phyloP scores from a whole-genome alignment of 352 stramenopile species.

The Globisporangium cystogenes region DNA sequence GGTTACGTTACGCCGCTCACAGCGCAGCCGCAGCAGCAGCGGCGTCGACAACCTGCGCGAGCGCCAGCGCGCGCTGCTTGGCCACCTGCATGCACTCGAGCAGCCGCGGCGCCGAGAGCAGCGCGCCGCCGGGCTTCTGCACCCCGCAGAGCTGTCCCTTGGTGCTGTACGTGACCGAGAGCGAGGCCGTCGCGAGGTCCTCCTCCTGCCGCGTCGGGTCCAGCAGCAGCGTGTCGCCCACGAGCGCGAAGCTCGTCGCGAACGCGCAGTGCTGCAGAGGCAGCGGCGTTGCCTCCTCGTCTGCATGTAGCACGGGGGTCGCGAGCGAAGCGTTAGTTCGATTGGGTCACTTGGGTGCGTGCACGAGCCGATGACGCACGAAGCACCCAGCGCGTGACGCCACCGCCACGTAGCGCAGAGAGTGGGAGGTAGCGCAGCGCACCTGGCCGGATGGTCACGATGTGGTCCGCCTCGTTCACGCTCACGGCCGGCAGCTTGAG shows the following conservation, averaged over 20 bases:
- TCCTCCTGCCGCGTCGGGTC: conserved; percentile 76
- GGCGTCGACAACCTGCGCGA: conserved; percentile 36
- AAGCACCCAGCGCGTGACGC: neutral
- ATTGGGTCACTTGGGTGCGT: neutral
- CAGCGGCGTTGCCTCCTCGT: conserved; percentile 40
- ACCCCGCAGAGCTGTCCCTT: conserved; percentile 57
- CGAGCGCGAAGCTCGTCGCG: conserved; percentile 60
- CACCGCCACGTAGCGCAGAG: neutral
- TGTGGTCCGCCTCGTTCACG: conserved; percentile 59
- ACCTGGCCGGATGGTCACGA: conserved; percentile 68
- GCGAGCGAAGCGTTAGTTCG: no score
- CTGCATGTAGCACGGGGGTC: no score
- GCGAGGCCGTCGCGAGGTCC: conserved; percentile 40
- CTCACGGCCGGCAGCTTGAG: conserved; percentile 53
- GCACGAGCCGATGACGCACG: neutral
- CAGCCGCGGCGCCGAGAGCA: conserved; percentile 42
- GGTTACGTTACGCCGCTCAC: no score
- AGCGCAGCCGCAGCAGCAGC: neutral
- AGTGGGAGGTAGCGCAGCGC: neutral
- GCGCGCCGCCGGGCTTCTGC: conserved; percentile 59
- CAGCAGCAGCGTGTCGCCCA: conserved; percentile 49
- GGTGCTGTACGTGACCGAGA: conserved; percentile 66
- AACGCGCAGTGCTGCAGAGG: conserved; percentile 55
- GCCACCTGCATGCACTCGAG: conserved; percentile 62
- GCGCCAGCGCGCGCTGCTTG: conserved; percentile 26